Evolutionary conservation across 2,329 filamentous ascomycete species (phyloP).

Genomic region (Amauroascus verrucosus): DNA sequence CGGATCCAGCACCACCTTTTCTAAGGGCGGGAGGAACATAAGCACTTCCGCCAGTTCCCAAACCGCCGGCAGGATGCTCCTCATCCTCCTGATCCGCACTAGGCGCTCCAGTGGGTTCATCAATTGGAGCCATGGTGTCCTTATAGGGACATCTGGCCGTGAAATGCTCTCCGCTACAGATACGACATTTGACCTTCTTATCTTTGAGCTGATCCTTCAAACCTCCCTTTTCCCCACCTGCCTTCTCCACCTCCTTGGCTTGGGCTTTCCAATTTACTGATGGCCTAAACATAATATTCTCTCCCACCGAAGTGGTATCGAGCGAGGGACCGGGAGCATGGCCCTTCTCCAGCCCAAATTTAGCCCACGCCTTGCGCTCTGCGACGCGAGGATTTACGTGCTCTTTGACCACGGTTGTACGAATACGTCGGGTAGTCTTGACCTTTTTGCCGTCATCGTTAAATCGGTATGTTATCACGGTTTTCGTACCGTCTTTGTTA

Average conservation of each 20-base stretch:
- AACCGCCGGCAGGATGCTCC: conserved; percentile 42
- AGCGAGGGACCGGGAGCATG: conserved; percentile 70
- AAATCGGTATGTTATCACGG: conserved; percentile 77
- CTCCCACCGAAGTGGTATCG: conserved; percentile 86
- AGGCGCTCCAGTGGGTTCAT: conserved; percentile 33
- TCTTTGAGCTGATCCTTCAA: conserved; percentile 70
- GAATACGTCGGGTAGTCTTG: conserved; percentile 93
- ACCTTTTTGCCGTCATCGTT: conserved; percentile 93
- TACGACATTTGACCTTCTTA: conserved; percentile 99
- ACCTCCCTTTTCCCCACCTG: conserved; percentile 47
- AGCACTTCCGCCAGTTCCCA: conserved; percentile 58
- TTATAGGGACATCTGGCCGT: conserved; percentile 98
- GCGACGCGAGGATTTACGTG: conserved; percentile 94
- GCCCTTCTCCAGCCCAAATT: conserved; percentile 85
- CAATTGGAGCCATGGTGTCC: conserved; percentile 82
- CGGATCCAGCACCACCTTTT: conserved; percentile 46
- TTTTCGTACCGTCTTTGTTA: conserved; percentile 98
- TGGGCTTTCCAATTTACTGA: conserved; percentile 88
- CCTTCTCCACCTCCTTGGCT: conserved; percentile 58
- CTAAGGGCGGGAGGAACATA: conserved; percentile 93
- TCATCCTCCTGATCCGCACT: conserved; percentile 42
- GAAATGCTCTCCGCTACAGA: conserved; percentile 98
- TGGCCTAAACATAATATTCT: conserved; percentile 96
- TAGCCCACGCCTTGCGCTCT: conserved; percentile 82
- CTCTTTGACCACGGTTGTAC: conserved; percentile 81